Percentiles rank a stretch among this genome's conserved stretches.
Evolutionary conservation across 345 rosid species (phyloP).

Genomic region (Carallia brachiata): DNA sequence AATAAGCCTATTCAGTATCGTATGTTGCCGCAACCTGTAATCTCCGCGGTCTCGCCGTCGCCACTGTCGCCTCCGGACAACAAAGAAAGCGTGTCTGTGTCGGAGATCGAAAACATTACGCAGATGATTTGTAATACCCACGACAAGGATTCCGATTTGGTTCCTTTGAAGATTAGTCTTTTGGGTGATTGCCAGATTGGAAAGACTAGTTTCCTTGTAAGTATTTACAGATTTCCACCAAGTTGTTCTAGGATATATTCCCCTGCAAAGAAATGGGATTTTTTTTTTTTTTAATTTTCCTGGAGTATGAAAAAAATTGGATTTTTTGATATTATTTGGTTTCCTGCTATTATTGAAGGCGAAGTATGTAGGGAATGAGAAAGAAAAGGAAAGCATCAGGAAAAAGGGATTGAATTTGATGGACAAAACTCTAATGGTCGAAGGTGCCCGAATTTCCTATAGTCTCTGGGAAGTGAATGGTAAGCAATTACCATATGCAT

Average conservation of each 20-base stretch:
- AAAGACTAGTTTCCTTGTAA: constrained; percentile 78
- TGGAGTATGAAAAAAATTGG: too few species aligned
- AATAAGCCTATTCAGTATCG: constrained; percentile 49
- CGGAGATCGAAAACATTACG: constrained; percentile 4
- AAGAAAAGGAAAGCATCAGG: constrained; percentile 30
- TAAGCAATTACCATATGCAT: constrained; percentile 5
- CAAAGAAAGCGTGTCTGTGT: too few species aligned
- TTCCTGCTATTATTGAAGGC: constrained; percentile 35
- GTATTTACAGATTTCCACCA: neutral
- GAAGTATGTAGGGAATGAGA: constrained; percentile 71
- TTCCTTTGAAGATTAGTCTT: constrained; percentile 76
- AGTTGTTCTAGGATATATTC: too few species aligned
- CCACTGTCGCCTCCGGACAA: constrained; percentile 8
- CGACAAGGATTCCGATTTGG: constrained; percentile 64
- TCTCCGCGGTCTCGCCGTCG: constrained; percentile 25
- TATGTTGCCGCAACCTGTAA: constrained; percentile 34
- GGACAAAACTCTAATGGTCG: constrained; percentile 66
- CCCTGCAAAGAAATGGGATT: too few species aligned
- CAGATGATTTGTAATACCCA: constrained; percentile 19
- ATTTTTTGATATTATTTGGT: neutral
- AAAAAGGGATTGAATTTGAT: constrained; percentile 56
- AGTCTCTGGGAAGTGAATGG: constrained; percentile 87
- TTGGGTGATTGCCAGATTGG: constrained; percentile 76
- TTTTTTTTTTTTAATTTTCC: neutral
- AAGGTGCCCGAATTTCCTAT: constrained; percentile 74